Evolutionary conservation across 2,329 filamentous ascomycete genomes (phyloP), one percentile per base, ranked within the genome.

Genomic region (Zymoseptoria brevis): DNA sequence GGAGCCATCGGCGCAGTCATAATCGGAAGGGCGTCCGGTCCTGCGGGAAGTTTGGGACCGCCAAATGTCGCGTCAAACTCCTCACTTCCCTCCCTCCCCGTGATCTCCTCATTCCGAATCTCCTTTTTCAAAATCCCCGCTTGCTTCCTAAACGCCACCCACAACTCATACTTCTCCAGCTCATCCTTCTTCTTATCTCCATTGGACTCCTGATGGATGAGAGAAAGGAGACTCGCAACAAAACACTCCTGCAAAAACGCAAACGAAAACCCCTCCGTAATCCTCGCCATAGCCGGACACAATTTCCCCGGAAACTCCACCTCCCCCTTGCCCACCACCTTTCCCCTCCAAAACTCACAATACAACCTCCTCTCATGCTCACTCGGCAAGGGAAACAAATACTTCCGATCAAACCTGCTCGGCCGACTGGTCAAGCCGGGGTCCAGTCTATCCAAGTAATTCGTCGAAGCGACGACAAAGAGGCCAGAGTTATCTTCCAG

Each of bases 211-310:
- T 71, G 68, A 3, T 69, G 64, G 0, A 83, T 85, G 54, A 87
- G 80, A 2, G 79, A 78, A 35, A 88, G 73, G 56, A 88, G 69
- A 1, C 83, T 80, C 0, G 84, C 83, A 0, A 88, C 83, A 65
- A 88, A 88, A 0, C 83, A 84, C 69, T 88, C 86, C 67, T 88
- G 84, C 72, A 88, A 79, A 67, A 87, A 88, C 0, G 85, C 85
- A 67, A 88, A 88, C 63, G 82, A 85, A 71, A 88, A 88, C 9
- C 78, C 79, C 19, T 81, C 72, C 0, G 84, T 88, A 59, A 86
- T 83, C 4, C 76, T 74, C 1, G 85, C 85, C 66, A 88, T 81
- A 19, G 80, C 79, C 0, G 69, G 67, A 66, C 80, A 83, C 2
- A 88, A 75, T 60, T 76, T 74, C 65, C 82, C 75, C 0, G 84